Evolutionary conservation across 2,329 filamentous ascomycete genomes (phyloP).

Genomic region (Sphaerulina vaccinii): DNA sequence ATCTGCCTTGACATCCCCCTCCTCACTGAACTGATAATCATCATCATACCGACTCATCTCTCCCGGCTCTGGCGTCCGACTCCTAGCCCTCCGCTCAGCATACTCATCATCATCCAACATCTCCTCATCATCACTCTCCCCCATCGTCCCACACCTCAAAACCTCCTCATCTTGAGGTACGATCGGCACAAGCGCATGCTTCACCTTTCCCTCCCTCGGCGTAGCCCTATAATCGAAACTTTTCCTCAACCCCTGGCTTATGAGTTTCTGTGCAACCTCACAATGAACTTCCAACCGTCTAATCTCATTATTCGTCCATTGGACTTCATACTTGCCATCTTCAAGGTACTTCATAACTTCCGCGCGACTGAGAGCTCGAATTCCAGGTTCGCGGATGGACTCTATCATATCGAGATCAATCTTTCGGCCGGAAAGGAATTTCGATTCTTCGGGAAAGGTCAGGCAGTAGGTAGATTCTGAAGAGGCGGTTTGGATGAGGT

Average conservation of each 20-base stretch:
- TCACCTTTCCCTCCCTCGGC: conserved; percentile 5
- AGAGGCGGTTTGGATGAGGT: background rate
- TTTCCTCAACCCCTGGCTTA: conserved; percentile 4
- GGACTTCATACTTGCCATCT: conserved; percentile 18
- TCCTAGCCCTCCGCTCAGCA: conserved; percentile 6
- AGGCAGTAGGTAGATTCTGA: conserved; percentile 10
- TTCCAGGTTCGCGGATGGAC: conserved; percentile 4
- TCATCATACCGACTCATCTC: conserved; percentile 8
- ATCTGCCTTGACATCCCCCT: background rate
- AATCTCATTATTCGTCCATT: conserved; percentile 19
- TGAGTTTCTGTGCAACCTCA: conserved; percentile 15
- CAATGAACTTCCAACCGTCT: conserved; percentile 19
- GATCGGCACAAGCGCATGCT: conserved; percentile 2
- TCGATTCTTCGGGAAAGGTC: too few relatives aligned
- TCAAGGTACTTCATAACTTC: conserved; percentile 8
- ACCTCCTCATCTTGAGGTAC: conserved; percentile 4
- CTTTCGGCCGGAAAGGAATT: conserved; percentile 14
- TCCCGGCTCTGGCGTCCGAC: conserved; percentile 12
- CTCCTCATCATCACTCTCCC: conserved; percentile 15
- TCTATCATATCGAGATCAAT: conserved; percentile 12
- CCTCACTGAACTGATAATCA: conserved; percentile 1
- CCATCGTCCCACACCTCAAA: background rate
- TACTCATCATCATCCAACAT: conserved; percentile 16
- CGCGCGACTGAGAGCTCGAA: conserved; percentile 1
- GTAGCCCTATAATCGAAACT: conserved; percentile 15